Conservation (phyloP, 2,329 filamentous ascomycete species). For the Colletotrichum sp. region DNA sequence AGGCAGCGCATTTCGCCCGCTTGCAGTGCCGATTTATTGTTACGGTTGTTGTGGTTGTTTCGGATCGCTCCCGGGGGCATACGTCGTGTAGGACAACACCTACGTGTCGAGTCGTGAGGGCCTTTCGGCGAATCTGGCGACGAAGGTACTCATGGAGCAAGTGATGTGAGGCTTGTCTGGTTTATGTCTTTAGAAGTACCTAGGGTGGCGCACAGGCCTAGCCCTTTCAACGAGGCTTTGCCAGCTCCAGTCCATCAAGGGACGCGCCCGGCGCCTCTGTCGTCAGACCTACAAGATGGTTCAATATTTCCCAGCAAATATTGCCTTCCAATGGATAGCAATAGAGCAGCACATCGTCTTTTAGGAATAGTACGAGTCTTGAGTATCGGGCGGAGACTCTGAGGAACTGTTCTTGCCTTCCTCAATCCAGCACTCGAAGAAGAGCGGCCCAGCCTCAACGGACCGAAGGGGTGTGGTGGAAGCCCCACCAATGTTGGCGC, state of each 20-base stretch:
- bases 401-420: slow-evolving; percentile 46
- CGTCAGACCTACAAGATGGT: background rate
- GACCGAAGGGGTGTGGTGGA: slow-evolving; percentile 56
- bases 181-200: background rate
- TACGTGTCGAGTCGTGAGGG: background rate
- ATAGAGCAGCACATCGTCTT: background rate
- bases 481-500: slow-evolving; percentile 35
- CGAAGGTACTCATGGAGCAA: background rate
- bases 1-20: background rate
- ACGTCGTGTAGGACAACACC: background rate
- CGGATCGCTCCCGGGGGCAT: background rate
- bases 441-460: slow-evolving; percentile 61
- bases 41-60: background rate
- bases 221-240: background rate
- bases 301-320: background rate
- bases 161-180: background rate
- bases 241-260: background rate
- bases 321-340: background rate
- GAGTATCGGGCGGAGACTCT: background rate
- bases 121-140: background rate
- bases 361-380: slow-evolving; percentile 13
- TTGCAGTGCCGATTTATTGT: background rate
- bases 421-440: slow-evolving; percentile 71
- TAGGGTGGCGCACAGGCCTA: background rate
- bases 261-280: background rate